A percentile compares a stretch with the other conserved stretches of the same genome.
Evolutionary conservation across 768 basidiomycete species (phyloP).

Genomic region (Tubosaeta brunneosetosa): DNA sequence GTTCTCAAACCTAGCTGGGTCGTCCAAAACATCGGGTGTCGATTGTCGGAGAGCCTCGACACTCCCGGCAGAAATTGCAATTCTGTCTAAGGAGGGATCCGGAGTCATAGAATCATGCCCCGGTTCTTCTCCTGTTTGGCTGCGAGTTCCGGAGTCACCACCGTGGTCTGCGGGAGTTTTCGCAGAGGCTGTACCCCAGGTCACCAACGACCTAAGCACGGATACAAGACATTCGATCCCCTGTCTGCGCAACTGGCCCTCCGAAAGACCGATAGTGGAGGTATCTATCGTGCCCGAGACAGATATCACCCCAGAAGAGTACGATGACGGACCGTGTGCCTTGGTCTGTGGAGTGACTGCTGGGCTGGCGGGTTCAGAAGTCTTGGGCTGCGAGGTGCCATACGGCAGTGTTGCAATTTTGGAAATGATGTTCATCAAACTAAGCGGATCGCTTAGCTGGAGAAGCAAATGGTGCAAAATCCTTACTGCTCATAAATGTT

Average conservation of each 20-base stretch:
- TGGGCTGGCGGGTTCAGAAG: constrained; percentile 57
- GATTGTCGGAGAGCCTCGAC: constrained; percentile 56
- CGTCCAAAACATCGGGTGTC: constrained; percentile 82
- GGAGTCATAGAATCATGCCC: constrained; percentile 49
- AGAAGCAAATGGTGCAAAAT: not conserved
- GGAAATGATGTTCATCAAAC: constrained; percentile 93
- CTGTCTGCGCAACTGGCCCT: constrained; percentile 81
- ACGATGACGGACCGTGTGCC: constrained; percentile 37
- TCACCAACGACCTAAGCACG: constrained; percentile 83
- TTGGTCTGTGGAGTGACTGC: constrained; percentile 44
- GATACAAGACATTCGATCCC: constrained; percentile 92
- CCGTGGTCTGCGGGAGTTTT: constrained; percentile 31
- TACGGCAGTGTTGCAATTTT: constrained; percentile 72
- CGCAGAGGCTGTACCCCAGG: constrained; percentile 70
- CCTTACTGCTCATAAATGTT: constrained; percentile 95
- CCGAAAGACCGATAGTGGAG: constrained; percentile 64
- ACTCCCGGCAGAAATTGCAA: constrained; percentile 44
- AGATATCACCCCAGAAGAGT: constrained; percentile 61
- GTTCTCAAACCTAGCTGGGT: constrained; percentile 88
- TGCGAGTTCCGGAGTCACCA: constrained; percentile 40
- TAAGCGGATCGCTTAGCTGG: constrained; percentile 25
- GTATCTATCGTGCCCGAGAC: constrained; percentile 67
- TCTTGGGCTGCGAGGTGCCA: constrained; percentile 44
- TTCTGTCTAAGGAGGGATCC: constrained; percentile 52
- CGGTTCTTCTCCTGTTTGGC: constrained; percentile 50